Evolutionary conservation across 192 early-diverging fungal genomes (phyloP).

Genomic region (Blastocladiella britannica): DNA sequence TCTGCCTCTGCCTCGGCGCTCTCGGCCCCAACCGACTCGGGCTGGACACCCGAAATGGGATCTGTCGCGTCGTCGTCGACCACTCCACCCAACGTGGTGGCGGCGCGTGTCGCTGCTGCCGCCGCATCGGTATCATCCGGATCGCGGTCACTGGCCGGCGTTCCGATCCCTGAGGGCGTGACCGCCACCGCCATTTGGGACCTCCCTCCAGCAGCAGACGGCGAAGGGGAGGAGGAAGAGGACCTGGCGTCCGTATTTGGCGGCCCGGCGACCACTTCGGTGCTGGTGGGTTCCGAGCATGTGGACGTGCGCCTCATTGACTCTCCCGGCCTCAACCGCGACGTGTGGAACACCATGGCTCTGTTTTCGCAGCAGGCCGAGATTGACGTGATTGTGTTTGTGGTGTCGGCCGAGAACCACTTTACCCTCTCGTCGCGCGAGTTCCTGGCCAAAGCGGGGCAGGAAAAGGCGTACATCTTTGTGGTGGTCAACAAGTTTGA

Average conservation of each 20-base stretch:
- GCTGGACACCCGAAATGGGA: too few species aligned
- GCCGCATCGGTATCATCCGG: too few species aligned
- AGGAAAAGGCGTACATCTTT: slow-evolving; percentile 97
- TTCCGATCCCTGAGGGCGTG: too few species aligned
- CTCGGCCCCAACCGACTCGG: too few species aligned
- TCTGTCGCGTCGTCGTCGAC: too few species aligned
- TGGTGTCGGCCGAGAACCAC: slow-evolving; percentile 97
- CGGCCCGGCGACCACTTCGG: not conserved
- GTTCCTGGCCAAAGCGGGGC: slow-evolving; percentile 87
- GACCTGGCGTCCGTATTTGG: not conserved
- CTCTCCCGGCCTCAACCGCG: slow-evolving; percentile 93
- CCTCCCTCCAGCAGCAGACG: too few species aligned
- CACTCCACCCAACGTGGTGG: too few species aligned
- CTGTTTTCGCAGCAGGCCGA: slow-evolving; percentile 95
- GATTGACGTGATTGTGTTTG: slow-evolving; percentile 97
- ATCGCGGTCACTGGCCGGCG: too few species aligned
- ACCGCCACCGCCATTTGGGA: too few species aligned
- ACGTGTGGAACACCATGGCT: slow-evolving; percentile 90
- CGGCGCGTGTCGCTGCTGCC: too few species aligned
- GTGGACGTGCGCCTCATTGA: slow-evolving; percentile 94
- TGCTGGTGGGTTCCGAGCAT: not conserved
- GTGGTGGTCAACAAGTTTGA: slow-evolving; percentile 98
- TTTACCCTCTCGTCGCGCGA: slow-evolving; percentile 79
- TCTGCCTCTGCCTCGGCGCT: too few species aligned
- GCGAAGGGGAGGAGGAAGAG: slow-evolving; percentile 11